Evolutionary conservation across 108 stramenopile genomes (phyloP).

Genomic region (Cyclotella kingstonii): DNA sequence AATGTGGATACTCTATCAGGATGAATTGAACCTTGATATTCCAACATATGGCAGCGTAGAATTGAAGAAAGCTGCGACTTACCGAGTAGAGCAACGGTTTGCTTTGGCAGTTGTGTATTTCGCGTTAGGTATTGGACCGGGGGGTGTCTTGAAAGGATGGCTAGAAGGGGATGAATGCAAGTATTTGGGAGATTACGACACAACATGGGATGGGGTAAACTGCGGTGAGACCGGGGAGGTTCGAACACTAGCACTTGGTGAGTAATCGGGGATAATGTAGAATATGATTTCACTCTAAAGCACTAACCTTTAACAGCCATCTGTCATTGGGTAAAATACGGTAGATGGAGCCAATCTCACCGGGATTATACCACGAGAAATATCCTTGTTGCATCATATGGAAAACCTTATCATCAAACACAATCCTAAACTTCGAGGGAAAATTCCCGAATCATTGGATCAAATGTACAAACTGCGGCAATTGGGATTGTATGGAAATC

Average conservation of each 20-base stretch:
- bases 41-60: constrained; percentile 5
- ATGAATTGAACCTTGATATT: constrained; percentile 19
- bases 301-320: background rate
- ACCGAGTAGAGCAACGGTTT: constrained; percentile 64
- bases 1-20: constrained; percentile 52
- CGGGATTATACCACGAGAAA: constrained; percentile 41
- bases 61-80: constrained; percentile 18
- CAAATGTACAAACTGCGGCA: constrained; percentile 51
- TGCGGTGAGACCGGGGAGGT: constrained; percentile 59
- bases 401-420: constrained; percentile 69
- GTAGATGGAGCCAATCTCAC: constrained; percentile 45
- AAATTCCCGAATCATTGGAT: constrained; percentile 62
- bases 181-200: constrained; percentile 28
- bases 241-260: constrained; percentile 56
- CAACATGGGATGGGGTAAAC: constrained; percentile 51
- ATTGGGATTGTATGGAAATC: constrained; percentile 65
- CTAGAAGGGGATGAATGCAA: constrained; percentile 65
- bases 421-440: constrained; percentile 55
- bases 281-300: background rate
- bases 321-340: background rate
- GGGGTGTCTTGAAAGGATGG: constrained; percentile 53
- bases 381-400: constrained; percentile 44
- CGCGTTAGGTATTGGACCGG: constrained; percentile 38
- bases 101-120: constrained; percentile 66
- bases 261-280: too few species aligned